A percentile compares a stretch with the other conserved stretches of the same genome.
Conservation (phyloP, 2,329 filamentous ascomycete genomes). For the Paraphoma chrysanthemicola region DNA sequence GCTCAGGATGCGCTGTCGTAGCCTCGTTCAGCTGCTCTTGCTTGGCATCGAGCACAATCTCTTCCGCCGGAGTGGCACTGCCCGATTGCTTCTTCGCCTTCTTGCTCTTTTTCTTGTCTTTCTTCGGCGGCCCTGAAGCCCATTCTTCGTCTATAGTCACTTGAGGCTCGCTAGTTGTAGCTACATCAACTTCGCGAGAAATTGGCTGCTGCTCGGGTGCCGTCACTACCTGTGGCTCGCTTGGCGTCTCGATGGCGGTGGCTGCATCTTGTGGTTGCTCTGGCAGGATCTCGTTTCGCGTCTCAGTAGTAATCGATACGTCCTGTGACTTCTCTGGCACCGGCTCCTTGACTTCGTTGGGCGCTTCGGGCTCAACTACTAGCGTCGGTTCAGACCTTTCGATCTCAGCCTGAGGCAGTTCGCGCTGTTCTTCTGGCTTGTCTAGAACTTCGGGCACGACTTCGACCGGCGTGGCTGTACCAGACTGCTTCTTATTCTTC, state of each 20-base stretch:
- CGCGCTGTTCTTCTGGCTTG: slow-evolving; percentile 1
- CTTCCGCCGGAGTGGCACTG: background rate
- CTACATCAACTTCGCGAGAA: slow-evolving; percentile 7
- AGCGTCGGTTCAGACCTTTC: background rate
- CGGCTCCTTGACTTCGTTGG: slow-evolving; percentile 1
- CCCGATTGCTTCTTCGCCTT: background rate
- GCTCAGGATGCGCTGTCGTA: background rate
- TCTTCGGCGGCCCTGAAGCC: slow-evolving; percentile 1
- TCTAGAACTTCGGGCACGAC: slow-evolving; percentile 2
- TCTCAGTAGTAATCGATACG: no score
- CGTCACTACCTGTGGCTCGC: no score
- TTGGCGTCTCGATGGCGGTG: background rate
- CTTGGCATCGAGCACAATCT: background rate
- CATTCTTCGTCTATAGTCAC: background rate
- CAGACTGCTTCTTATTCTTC: slow-evolving; percentile 33
- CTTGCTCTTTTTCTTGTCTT: slow-evolving; percentile 6
- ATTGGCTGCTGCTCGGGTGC: background rate
- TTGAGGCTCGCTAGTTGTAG: slow-evolving; percentile 12
- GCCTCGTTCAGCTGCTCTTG: background rate
- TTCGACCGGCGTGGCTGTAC: slow-evolving; percentile 8
- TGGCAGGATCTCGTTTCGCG: background rate
- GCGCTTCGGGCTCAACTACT: background rate
- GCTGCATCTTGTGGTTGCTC: slow-evolving; percentile 1
- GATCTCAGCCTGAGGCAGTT: background rate
- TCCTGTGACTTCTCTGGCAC: background rate